Percentiles rank a stretch among this genome's conserved stretches.
phyloP scores from a whole-genome alignment of 805 yeast genomes.

The Millerozyma acaciae region DNA sequence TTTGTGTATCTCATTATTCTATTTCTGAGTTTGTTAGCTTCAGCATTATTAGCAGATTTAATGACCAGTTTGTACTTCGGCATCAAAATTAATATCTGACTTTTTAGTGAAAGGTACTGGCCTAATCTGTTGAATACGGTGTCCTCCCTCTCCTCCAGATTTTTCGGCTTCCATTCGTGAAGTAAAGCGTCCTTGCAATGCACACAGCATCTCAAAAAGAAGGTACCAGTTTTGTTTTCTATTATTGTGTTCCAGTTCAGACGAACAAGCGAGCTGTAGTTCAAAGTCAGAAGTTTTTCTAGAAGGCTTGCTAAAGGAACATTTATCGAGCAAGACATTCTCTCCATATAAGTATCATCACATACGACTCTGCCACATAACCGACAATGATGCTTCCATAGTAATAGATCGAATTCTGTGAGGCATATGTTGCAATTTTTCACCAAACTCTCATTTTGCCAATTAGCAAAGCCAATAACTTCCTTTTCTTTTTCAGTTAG shows the following conservation, averaged over 20 bases:
- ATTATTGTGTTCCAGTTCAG: conserved; percentile 14
- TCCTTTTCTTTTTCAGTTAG: conserved; percentile 16
- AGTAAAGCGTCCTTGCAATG: conserved; percentile 64
- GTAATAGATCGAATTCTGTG: conserved; percentile 49
- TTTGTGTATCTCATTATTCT: conserved; percentile 22
- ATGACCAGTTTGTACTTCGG: conserved; percentile 18
- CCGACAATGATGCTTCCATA: conserved; percentile 87
- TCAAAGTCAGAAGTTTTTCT: conserved; percentile 34
- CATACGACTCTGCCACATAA: conserved; percentile 83
- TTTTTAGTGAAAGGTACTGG: conserved; percentile 18
- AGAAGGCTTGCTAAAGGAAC: conserved; percentile 50
- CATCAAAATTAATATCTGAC: conserved; percentile 18
- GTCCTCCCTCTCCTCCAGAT: conserved; percentile 5
- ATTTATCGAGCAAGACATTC: conserved; percentile 64
- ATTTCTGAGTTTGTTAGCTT: conserved; percentile 17
- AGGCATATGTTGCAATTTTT: conserved; percentile 63
- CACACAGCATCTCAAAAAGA: conserved; percentile 58
- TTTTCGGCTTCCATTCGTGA: conserved; percentile 39
- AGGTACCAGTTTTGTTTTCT: conserved; percentile 6
- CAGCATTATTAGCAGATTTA: conserved; percentile 10
- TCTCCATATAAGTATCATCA: conserved; percentile 47
- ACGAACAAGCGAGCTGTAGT: conserved; percentile 25
- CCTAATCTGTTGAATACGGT: conserved; percentile 19
- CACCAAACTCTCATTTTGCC: conserved; percentile 51
- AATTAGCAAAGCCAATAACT: conserved; percentile 46